These are phyloP conservation scores for Paramecium caudatum DNA, from an alignment of 73 alveolate species.

Conservation along the genomic window DNA sequence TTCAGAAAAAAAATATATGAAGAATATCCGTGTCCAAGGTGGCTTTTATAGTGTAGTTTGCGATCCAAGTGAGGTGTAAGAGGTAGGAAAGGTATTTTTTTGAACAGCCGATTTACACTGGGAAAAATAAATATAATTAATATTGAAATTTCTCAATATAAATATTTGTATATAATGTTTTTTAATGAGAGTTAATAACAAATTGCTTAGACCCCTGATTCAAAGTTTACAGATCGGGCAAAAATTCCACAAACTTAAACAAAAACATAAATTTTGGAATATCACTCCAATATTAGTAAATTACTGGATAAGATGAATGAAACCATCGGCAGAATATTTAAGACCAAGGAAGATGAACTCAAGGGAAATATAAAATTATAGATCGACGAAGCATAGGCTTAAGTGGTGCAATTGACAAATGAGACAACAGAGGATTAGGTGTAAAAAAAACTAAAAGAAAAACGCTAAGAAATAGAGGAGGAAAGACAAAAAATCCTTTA, in stretches of 20 bases:
- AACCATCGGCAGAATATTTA: conserved; percentile 46
- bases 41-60: background rate
- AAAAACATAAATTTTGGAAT: conserved; percentile 10
- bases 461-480: conserved; percentile 57
- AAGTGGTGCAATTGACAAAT: conserved; percentile 15
- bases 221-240: background rate
- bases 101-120: background rate
- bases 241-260: conserved; percentile 32
- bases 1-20: background rate
- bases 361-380: background rate
- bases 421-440: conserved; percentile 57
- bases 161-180: background rate
- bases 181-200: conserved; percentile 35
- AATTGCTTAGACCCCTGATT: conserved; percentile 42
- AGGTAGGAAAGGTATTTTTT: background rate
- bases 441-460: conserved; percentile 16
- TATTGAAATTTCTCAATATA: background rate
- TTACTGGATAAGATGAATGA: conserved; percentile 63
- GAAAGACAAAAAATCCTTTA: conserved; percentile 38
- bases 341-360: conserved; percentile 7
- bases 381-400: conserved; percentile 55
- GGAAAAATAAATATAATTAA: background rate
- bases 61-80: background rate
- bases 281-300: background rate
- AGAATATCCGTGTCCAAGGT: background rate